Conservation (phyloP, 2,329 filamentous ascomycete species). For the Fulvia fulva region DNA sequence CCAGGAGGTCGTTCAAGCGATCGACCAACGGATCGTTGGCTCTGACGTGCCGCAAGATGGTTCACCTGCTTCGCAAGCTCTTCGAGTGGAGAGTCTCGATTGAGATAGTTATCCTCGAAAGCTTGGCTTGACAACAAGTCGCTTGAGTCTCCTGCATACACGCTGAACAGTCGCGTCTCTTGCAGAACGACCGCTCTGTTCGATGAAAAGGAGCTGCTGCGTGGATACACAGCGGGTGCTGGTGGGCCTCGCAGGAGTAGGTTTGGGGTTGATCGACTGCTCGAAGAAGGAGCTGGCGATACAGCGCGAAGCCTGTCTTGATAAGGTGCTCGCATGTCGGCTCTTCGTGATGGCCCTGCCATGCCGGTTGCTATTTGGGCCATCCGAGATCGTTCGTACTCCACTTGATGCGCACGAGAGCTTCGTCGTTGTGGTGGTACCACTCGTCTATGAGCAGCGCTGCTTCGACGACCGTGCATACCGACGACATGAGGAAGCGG, state of each 20-base stretch:
- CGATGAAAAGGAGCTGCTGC: slow-evolving; percentile 22
- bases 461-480: slow-evolving; percentile 11
- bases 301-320: neutral
- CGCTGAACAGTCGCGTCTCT: neutral
- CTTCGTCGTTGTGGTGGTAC: slow-evolving; percentile 14
- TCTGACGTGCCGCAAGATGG: slow-evolving; percentile 21
- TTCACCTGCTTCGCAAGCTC: slow-evolving; percentile 30
- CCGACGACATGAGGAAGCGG: slow-evolving; percentile 7
- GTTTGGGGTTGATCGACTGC: slow-evolving; percentile 24
- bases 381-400: slow-evolving; percentile 6
- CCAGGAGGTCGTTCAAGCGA: slow-evolving; percentile 21
- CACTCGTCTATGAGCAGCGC: slow-evolving; percentile 14
- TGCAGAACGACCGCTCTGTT: neutral
- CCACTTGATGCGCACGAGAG: slow-evolving; percentile 12
- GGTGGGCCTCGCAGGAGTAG: slow-evolving; percentile 6
- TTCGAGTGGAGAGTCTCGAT: slow-evolving; percentile 31
- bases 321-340: neutral
- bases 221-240: slow-evolving; percentile 9
- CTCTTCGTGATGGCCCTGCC: neutral
- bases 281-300: slow-evolving; percentile 13
- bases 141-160: neutral
- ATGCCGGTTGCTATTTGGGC: neutral
- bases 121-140: neutral
- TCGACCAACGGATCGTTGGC: slow-evolving; percentile 22
- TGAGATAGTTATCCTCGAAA: slow-evolving; percentile 17